Evolutionary conservation across 1,139 yeast genomes (phyloP).

Genomic region (Yamadazyma oceani): DNA sequence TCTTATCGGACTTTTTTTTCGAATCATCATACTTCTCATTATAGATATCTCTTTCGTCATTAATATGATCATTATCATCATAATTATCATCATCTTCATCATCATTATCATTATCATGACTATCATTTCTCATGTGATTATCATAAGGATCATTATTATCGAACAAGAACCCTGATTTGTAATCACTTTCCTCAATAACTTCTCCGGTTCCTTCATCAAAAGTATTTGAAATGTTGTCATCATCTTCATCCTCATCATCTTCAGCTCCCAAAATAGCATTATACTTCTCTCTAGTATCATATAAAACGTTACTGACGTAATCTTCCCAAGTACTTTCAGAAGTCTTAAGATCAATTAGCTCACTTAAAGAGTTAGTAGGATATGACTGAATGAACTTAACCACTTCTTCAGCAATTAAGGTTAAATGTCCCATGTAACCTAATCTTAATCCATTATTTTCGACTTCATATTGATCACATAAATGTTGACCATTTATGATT

Average conservation of each 20-base stretch:
- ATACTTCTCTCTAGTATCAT: conserved; percentile 89
- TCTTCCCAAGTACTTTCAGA: conserved; percentile 73
- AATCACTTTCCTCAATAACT: conserved; percentile 37
- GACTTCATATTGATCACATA: conserved; percentile 68
- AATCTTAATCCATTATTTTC: conserved; percentile 66
- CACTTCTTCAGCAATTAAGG: conserved; percentile 94
- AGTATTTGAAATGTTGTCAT: conserved; percentile 34
- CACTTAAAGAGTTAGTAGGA: conserved; percentile 60
- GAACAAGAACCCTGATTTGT: conserved; percentile 34
- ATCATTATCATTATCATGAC: conserved; percentile 19
- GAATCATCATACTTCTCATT: conserved; percentile 15
- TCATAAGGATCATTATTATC: conserved; percentile 27
- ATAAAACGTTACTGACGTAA: conserved; percentile 79
- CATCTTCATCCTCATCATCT: conserved; percentile 38
- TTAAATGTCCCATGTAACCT: conserved; percentile 97
- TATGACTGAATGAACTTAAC: conserved; percentile 86
- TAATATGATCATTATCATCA: conserved; percentile 40
- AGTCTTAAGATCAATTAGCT: conserved; percentile 58
- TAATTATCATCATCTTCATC: conserved; percentile 25
- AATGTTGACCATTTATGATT: conserved; percentile 79
- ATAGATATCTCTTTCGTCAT: conserved; percentile 25
- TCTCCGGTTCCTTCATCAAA: conserved; percentile 57
- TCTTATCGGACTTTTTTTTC: conserved; percentile 9
- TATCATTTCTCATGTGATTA: conserved; percentile 23
- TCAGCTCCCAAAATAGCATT: conserved; percentile 92